Conservation (phyloP, 805 yeast species). For the Teunomyces pallodes region DNA sequence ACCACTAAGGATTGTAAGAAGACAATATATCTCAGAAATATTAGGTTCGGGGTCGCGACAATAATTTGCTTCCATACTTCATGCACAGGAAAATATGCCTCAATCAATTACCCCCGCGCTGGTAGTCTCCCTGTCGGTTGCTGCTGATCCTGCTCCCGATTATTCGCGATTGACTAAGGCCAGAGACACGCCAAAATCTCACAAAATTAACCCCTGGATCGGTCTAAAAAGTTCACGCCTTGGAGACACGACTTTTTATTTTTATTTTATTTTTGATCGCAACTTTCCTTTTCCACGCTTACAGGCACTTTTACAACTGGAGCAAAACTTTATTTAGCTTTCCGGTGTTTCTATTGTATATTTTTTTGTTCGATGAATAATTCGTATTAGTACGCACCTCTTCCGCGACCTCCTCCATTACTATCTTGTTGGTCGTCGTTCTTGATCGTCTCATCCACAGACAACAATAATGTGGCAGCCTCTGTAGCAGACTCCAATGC, state of each 20-base stretch:
- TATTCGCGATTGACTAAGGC: not conserved
- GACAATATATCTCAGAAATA: not conserved
- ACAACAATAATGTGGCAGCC: conserved; percentile 87
- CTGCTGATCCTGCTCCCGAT: not conserved
- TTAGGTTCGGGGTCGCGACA: not conserved
- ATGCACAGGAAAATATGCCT: too few species aligned
- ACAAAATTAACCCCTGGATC: not conserved
- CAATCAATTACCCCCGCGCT: too few species aligned
- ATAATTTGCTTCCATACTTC: too few species aligned
- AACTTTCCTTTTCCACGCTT: not conserved
- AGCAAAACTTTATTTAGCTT: not conserved
- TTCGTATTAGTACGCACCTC: conserved; percentile 49
- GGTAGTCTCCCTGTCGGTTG: not conserved
- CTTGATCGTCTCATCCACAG: conserved; percentile 93
- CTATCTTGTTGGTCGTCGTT: conserved; percentile 57
- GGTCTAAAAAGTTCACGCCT: not conserved
- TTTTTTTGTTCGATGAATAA: not conserved
- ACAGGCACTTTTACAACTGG: not conserved
- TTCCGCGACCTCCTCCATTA: conserved; percentile 51
- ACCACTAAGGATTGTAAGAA: not conserved
- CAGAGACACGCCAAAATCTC: not conserved
- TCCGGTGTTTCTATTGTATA: not conserved
- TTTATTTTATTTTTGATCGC: not conserved
- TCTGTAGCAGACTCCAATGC: conserved; percentile 96
- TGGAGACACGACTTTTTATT: not conserved